Base-by-base conservation (phyloP, 371 early-diverging fungal genomes). In the Mucor saturninus region DNA sequence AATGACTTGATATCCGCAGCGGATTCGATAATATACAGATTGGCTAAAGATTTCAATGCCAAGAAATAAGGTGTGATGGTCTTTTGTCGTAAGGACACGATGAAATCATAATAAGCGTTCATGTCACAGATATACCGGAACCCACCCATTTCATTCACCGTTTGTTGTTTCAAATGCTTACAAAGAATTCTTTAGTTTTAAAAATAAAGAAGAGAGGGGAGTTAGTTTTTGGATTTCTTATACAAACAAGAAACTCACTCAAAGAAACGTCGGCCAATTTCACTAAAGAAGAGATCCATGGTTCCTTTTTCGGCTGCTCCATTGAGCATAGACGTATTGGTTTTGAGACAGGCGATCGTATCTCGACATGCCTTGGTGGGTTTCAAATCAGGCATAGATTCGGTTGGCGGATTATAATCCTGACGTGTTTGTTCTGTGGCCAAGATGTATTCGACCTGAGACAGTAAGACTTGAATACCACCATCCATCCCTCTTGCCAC, bases 401-500 rank as follows among this genome's bases (percentile, higher is more conserved):
- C 79, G 32, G 73, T 74, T 5, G 75, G 62, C 0, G 94, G 95
- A 54, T 88, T 88, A 59, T 84, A 95, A 54, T 94, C 95, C 26
- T 70, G 73, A 15, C 74, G 70, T 6, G 51, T 66, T 72, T 94
- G 95, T 61, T 84, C 83, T 9, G 71, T 76, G 9, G 78, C 43
- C 42, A 95, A 71, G 21, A 95, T 88, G 51, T 81, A 86, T 54
- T 94, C 91, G 7, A 89, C 87, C 60, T 94, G 94, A 14, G 87
- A 81, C 58, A 94, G 74, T 5, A 94, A 79, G 2, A 87, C 82
- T 76, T 89, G 86, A 45, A 96, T 95, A 35, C 91, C 85, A 64
- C 89, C 87, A 77, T 96, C 96, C 86, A 96, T 83, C n/a, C 96
- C 95, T 26, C 81, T 76, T 0, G 95, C 96, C 2, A 95, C 94